Conservation (phyloP, 108 stramenopile species). For the Conticribra guillardii region DNA sequence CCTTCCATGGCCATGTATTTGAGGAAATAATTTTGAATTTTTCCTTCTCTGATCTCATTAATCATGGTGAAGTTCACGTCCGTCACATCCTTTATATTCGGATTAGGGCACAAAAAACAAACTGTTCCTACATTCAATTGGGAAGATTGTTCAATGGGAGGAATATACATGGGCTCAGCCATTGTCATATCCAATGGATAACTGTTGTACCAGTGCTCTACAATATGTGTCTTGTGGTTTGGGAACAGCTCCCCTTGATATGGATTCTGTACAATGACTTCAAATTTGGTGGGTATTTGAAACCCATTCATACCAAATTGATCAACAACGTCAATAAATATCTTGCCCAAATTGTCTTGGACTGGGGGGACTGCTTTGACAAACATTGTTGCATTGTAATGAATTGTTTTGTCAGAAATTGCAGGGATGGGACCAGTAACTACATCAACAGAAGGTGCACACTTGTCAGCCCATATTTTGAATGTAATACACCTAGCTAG, state of each 20-base stretch:
- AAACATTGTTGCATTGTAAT: background rate
- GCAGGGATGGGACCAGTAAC: background rate
- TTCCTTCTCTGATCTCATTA: background rate
- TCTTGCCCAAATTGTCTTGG: background rate
- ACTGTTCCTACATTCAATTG: background rate
- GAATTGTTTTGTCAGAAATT: background rate
- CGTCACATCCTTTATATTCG: background rate
- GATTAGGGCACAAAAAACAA: background rate
- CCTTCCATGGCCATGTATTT: background rate
- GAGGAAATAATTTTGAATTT: background rate
- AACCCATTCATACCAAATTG: background rate
- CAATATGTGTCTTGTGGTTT: background rate
- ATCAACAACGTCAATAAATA: background rate
- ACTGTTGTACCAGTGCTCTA: background rate
- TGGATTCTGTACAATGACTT: background rate
- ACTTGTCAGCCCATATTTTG: background rate
- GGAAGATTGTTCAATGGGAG: background rate
- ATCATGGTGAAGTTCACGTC: background rate
- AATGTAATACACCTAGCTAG: background rate
- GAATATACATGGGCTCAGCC: background rate
- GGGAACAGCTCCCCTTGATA: background rate
- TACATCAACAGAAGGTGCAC: background rate
- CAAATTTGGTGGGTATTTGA: background rate
- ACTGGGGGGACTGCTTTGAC: background rate
- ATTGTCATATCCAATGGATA: background rate